A percentile compares a stretch with the other conserved stretches of the same genome.
Evolutionary conservation across 257 asterid species (phyloP).

Genomic region (Plantago ovata): DNA sequence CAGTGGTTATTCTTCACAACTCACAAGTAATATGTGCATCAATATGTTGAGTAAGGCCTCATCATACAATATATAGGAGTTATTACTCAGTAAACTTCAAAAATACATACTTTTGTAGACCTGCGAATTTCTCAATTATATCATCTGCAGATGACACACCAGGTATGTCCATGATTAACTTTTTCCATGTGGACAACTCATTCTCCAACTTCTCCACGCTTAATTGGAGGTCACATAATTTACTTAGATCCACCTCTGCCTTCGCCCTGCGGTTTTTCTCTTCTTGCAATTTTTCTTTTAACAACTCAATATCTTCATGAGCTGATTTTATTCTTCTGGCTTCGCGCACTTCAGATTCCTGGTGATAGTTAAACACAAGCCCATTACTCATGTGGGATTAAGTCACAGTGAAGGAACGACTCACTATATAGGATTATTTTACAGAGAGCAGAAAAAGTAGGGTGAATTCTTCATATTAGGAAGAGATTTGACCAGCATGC

Average conservation of each 20-base stretch:
- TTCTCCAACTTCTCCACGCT: constrained; percentile 57
- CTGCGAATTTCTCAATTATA: constrained; percentile 55
- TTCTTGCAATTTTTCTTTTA: constrained; percentile 85
- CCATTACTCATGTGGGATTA: constrained; percentile 13
- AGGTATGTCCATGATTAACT: constrained; percentile 74
- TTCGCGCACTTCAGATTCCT: constrained; percentile 92
- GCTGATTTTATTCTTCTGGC: constrained; percentile 81
- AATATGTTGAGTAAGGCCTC: no score
- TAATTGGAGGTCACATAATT: constrained; percentile 47
- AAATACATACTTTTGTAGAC: constrained; percentile 69
- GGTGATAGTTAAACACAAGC: constrained; percentile 28
- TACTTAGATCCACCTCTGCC: constrained; percentile 75
- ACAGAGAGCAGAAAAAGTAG: constrained; percentile 13
- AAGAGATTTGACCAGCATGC: no score
- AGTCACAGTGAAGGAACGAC: constrained; percentile 8
- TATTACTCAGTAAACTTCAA: background rate
- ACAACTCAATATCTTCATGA: constrained; percentile 57
- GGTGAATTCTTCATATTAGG: constrained; percentile 12
- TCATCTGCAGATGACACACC: constrained; percentile 83
- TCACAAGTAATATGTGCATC: no score
- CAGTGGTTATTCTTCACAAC: no score
- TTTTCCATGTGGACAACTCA: constrained; percentile 81
- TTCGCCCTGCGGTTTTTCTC: constrained; percentile 80
- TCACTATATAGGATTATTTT: constrained; percentile 9
- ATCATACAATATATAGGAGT: background rate